These are phyloP conservation scores for Spergularia azorica DNA, from an alignment of 179 eudicot genomes.

Conservation along the genomic window DNA sequence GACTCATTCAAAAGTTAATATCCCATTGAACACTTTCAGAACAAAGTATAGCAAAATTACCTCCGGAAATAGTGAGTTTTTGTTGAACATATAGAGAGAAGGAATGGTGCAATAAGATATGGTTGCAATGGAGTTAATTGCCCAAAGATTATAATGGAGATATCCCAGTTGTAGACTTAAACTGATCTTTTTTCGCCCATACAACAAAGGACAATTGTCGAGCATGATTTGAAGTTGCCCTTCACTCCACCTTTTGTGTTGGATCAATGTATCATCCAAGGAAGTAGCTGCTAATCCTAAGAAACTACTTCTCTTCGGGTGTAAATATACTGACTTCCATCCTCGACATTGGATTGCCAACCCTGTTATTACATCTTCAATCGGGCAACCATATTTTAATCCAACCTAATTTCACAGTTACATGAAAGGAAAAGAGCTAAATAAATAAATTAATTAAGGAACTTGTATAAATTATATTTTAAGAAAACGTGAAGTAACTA, in stretches of 20 bases:
- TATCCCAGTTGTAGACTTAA: constrained; percentile 56
- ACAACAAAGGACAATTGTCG: constrained; percentile 54
- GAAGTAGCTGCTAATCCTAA: constrained; percentile 64
- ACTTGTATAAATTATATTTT: too few relatives aligned
- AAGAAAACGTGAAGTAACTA: too few relatives aligned
- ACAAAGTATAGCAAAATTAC: constrained; percentile 28
- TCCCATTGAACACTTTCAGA: too few relatives aligned
- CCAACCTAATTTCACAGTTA: constrained; percentile 48
- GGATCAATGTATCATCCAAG: constrained; percentile 58
- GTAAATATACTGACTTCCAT: constrained; percentile 70
- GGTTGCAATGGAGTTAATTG: constrained; percentile 50
- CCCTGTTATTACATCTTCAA: constrained; percentile 83
- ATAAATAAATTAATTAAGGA: too few relatives aligned
- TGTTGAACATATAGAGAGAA: constrained; percentile 62
- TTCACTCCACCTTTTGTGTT: constrained; percentile 90
- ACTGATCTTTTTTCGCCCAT: constrained; percentile 54
- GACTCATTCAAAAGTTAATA: too few relatives aligned
- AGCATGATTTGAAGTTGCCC: constrained; percentile 67
- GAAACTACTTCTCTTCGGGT: constrained; percentile 55
- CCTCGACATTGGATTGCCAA: constrained; percentile 73
- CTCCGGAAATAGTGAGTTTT: constrained; percentile 65
- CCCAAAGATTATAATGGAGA: constrained; percentile 52
- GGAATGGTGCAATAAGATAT: constrained; percentile 59
- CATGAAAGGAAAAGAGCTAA: too few relatives aligned
- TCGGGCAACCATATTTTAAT: constrained; percentile 67